Evolutionary conservation across 108 stramenopile species (phyloP).

Genomic region (Skeletonema costatum): DNA sequence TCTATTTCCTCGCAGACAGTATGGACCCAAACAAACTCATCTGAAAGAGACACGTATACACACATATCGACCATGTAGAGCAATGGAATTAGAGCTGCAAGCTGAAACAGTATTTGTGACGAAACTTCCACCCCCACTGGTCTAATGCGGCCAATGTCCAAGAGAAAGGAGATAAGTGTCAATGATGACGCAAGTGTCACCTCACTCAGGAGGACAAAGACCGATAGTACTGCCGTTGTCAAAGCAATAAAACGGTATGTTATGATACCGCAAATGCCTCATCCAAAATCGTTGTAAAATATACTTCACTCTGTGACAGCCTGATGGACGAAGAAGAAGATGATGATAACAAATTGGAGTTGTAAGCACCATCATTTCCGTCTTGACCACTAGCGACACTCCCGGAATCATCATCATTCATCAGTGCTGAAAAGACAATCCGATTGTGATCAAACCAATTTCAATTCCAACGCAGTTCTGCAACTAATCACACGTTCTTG

Average conservation of each 20-base stretch:
- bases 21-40: slow-evolving; percentile 61
- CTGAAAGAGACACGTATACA: slow-evolving; percentile 54
- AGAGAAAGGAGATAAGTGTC: slow-evolving; percentile 64
- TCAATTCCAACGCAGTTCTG: slow-evolving; percentile 54
- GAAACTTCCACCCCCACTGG: slow-evolving; percentile 7
- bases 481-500: slow-evolving; percentile 50
- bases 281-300: slow-evolving; percentile 41
- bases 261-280: slow-evolving; percentile 40
- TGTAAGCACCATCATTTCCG: neutral
- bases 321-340: neutral
- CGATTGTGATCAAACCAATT: slow-evolving; percentile 39
- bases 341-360: slow-evolving; percentile 10
- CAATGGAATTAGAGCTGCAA: slow-evolving; percentile 55
- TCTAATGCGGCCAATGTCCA: slow-evolving; percentile 40
- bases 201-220: slow-evolving; percentile 66
- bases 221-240: slow-evolving; percentile 50
- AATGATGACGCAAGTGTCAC: slow-evolving; percentile 52
- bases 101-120: slow-evolving; percentile 41
- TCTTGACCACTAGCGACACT: neutral
- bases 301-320: slow-evolving; percentile 17
- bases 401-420: slow-evolving; percentile 14
- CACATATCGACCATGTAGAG: slow-evolving; percentile 66
- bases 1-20: slow-evolving; percentile 45
- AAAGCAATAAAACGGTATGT: slow-evolving; percentile 49
- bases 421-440: slow-evolving; percentile 45